Conservation (phyloP, 148 eudicot species). For the Diospyros lotus region DNA sequence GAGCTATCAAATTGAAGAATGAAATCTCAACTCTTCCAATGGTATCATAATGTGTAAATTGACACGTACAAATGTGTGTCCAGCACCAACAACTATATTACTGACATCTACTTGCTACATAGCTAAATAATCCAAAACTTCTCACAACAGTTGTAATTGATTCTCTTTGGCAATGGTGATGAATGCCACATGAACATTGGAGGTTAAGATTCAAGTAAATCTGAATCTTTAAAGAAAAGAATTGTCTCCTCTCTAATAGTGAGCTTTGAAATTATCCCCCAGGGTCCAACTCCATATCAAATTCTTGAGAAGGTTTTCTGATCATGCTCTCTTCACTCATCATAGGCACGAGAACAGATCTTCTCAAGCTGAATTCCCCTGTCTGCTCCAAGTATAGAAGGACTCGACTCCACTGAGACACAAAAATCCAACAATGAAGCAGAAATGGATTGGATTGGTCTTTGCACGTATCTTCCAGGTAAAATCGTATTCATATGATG, state of each 20-base stretch:
- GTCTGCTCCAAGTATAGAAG: conserved; percentile 39
- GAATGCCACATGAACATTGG: conserved; percentile 4
- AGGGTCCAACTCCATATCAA: neutral
- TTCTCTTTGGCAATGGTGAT: conserved; percentile 3
- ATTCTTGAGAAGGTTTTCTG: neutral
- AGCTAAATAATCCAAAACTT: conserved; percentile 7
- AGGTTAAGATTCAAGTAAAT: neutral
- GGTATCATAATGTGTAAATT: conserved; percentile 2
- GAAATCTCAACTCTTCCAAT: conserved; percentile 10
- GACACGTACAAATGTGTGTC: conserved; percentile 5
- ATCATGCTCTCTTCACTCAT: conserved; percentile 11
- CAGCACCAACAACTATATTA: conserved; percentile 7
- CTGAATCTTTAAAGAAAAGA: conserved; percentile 7
- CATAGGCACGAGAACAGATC: conserved; percentile 24
- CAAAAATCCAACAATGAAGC: conserved; percentile 40
- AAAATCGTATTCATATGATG: conserved; percentile 13
- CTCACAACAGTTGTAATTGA: conserved; percentile 12
- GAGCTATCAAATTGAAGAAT: conserved; percentile 10
- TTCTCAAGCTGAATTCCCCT: conserved; percentile 47
- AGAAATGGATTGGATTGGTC: conserved; percentile 3
- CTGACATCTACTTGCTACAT: conserved; percentile 6
- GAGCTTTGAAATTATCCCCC: neutral
- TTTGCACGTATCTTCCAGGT: conserved; percentile 19
- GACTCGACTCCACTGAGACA: conserved; percentile 44
- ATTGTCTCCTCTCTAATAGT: neutral